A percentile compares a stretch with the other conserved stretches of the same genome.
Conservation (phyloP, 139 green algal genomes). For the Chlamydomonas sphaeroides region DNA sequence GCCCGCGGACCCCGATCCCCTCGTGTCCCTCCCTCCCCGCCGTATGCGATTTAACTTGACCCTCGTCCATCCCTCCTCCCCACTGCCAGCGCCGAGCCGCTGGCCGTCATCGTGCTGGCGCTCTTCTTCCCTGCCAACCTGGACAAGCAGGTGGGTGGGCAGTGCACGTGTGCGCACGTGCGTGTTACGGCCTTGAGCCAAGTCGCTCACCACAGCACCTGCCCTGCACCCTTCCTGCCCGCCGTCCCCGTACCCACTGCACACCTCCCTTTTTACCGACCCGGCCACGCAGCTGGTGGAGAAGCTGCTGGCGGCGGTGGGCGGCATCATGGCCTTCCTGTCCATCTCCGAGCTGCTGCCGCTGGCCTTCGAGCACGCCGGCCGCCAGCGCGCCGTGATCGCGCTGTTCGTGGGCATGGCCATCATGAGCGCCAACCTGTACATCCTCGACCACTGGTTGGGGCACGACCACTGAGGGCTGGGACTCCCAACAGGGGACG, state of each 20-base stretch:
- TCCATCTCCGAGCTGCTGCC: constrained; percentile 75
- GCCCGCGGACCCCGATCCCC: too few species aligned
- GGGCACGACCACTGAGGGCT: constrained; percentile 34
- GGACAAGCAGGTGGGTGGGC: too few species aligned
- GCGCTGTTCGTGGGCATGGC: constrained; percentile 74
- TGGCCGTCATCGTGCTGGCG: constrained; percentile 70
- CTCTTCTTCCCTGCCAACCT: constrained; percentile 59
- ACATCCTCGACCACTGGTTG: constrained; percentile 54
- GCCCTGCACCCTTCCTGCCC: too few species aligned
- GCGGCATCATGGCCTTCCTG: constrained; percentile 79
- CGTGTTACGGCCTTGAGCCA: too few species aligned
- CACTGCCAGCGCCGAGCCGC: constrained; percentile 74
- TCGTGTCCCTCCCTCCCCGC: too few species aligned
- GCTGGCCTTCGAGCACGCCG: constrained; percentile 70
- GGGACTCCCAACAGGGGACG: too few species aligned
- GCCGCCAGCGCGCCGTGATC: constrained; percentile 41
- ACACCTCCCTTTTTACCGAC: constrained; percentile 49
- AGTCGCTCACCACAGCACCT: too few species aligned
- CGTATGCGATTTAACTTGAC: too few species aligned
- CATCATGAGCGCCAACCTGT: constrained; percentile 71
- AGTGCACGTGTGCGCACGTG: too few species aligned
- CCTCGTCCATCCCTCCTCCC: too few species aligned
- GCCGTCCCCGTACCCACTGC: too few species aligned
- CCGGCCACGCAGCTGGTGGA: constrained; percentile 59
- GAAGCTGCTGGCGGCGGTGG: constrained; percentile 60